These are phyloP conservation scores for Rhizophora mangle DNA, from an alignment of 345 rosid species.

Conservation along the genomic window DNA sequence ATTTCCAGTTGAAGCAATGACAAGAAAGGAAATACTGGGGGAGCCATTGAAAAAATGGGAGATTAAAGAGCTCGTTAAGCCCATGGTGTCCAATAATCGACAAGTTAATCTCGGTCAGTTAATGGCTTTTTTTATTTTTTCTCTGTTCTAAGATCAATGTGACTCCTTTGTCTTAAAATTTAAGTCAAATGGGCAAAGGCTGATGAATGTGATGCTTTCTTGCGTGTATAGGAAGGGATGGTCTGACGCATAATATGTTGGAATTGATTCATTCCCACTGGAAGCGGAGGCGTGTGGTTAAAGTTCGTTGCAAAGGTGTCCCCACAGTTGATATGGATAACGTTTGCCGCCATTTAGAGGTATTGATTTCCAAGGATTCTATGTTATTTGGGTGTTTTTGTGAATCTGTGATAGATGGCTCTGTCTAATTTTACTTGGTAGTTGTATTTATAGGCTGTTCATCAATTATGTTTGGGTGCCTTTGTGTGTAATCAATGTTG, in stretches of 20 bases:
- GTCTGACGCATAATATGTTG: conserved; percentile 95
- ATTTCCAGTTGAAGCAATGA: conserved; percentile 55
- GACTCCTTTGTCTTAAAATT: no score
- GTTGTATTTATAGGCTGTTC: no score
- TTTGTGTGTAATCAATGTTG: conserved; percentile 1
- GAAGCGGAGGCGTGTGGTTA: conserved; percentile 79
- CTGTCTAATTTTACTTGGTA: no score
- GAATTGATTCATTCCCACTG: conserved; percentile 84
- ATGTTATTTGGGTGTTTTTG: no score
- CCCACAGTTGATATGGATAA: conserved; percentile 92
- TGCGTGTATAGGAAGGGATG: conserved; percentile 66
- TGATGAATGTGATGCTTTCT: no score
- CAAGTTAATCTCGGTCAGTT: conserved; percentile 88
- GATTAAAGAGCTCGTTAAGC: conserved; percentile 63
- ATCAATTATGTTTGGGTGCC: no score
- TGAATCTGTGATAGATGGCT: no score
- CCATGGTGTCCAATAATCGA: conserved; percentile 65
- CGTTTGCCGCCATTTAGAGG: conserved; percentile 85
- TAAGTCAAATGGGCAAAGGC: no score
- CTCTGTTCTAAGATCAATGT: background rate
- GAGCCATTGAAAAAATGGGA: conserved; percentile 87
- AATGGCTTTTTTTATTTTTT: background rate
- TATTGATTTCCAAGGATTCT: conserved; percentile 13
- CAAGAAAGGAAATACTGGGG: conserved; percentile 73
- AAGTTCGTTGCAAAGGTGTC: conserved; percentile 81